Conservation (phyloP, 2,329 filamentous ascomycete species). For the Arachnomyces sp. region DNA sequence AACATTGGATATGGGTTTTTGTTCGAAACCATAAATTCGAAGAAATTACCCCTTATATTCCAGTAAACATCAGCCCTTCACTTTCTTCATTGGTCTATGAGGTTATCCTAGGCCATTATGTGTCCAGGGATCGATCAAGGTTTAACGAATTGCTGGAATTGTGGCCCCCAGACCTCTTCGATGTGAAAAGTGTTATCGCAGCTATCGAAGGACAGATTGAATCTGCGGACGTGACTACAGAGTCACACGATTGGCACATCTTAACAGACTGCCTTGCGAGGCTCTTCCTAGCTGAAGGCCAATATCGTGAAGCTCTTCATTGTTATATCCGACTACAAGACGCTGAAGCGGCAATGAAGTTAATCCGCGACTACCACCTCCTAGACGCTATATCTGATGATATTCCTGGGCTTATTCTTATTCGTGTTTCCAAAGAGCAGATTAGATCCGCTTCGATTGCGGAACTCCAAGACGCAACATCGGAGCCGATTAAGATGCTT, state of each 20-base stretch:
- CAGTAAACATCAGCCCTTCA: conserved; percentile 68
- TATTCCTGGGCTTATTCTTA: conserved; percentile 76
- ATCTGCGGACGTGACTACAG: conserved; percentile 65
- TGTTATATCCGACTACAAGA: conserved; percentile 89
- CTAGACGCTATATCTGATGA: conserved; percentile 83
- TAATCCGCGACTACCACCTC: conserved; percentile 85
- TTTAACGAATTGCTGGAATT: conserved; percentile 72
- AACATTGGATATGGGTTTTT: conserved; percentile 93
- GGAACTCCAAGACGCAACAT: conserved; percentile 71
- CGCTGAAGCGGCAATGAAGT: conserved; percentile 75
- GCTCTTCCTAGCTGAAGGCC: conserved; percentile 73
- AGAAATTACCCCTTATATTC: conserved; percentile 80
- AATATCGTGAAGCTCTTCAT: conserved; percentile 73
- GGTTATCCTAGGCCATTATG: conserved; percentile 80
- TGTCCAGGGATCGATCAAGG: conserved; percentile 64
- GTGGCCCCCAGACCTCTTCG: conserved; percentile 81
- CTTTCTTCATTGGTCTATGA: conserved; percentile 81
- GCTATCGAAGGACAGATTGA: conserved; percentile 76
- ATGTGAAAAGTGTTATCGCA: conserved; percentile 66
- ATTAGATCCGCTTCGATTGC: conserved; percentile 56
- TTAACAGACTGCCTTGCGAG: conserved; percentile 81
- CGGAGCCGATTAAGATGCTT: conserved; percentile 76
- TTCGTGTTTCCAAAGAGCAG: conserved; percentile 71
- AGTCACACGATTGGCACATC: conserved; percentile 80
- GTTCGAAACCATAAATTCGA: conserved; percentile 79